phyloP scores from a whole-genome alignment of 2,329 filamentous ascomycete species.

The Cordyceps cateniannulata region DNA sequence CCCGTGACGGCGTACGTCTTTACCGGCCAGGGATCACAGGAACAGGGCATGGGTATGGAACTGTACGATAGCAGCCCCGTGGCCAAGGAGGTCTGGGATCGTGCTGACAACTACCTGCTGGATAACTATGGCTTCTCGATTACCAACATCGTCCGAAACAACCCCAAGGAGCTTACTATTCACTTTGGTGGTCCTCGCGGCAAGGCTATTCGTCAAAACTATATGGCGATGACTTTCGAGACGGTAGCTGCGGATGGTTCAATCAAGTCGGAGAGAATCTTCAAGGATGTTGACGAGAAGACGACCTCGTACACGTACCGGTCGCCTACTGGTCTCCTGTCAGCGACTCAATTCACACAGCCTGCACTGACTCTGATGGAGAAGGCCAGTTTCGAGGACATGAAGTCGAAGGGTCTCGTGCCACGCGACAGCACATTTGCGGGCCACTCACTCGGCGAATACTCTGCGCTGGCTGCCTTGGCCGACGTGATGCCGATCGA shows the following conservation, averaged over 20 bases:
- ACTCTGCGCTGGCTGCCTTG: conserved; percentile 90
- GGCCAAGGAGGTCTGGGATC: conserved; percentile 95
- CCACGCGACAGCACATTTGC: conserved; percentile 96
- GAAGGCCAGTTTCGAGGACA: conserved; percentile 98
- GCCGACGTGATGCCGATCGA: conserved; percentile 99
- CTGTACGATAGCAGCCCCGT: conserved; percentile 90
- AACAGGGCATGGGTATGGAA: conserved; percentile 99
- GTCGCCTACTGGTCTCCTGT: conserved; percentile 88
- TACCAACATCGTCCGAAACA: conserved; percentile 98
- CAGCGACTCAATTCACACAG: conserved; percentile 97
- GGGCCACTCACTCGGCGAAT: conserved; percentile 95
- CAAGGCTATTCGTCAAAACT: conserved; percentile 97
- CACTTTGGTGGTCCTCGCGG: conserved; percentile 96
- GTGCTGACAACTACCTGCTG: conserved; percentile 94
- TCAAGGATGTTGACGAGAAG: conserved; percentile 92
- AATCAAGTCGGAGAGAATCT: conserved; percentile 98
- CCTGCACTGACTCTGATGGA: conserved; percentile 97
- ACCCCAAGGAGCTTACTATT: conserved; percentile 96
- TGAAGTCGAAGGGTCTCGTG: conserved; percentile 94
- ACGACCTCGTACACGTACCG: conserved; percentile 96
- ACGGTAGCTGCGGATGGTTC: conserved; percentile 87
- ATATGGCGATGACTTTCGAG: conserved; percentile 99
- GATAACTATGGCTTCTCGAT: conserved; percentile 99
- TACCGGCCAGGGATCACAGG: conserved; percentile 95
- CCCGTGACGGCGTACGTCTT: conserved; percentile 96